These are phyloP conservation scores for Cladosporium sp. DNA, from an alignment of 2,329 filamentous ascomycete species.

Conservation along the genomic window DNA sequence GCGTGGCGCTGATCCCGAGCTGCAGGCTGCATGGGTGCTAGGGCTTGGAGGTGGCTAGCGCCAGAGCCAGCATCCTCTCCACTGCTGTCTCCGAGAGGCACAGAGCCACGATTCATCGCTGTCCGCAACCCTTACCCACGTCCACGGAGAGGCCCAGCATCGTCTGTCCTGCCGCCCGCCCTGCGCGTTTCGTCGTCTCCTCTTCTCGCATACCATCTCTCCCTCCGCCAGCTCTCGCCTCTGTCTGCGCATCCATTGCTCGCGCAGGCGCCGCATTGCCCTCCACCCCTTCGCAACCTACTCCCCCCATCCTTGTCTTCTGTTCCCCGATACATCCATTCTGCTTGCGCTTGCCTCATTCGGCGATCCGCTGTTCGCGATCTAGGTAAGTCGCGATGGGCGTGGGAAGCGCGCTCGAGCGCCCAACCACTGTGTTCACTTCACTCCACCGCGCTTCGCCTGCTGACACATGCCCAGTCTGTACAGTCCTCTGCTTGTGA, in stretches of 20 bases:
- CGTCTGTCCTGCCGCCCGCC: slow-evolving; percentile 7
- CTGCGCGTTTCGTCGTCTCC: slow-evolving; percentile 11
- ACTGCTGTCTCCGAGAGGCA: slow-evolving; percentile 1
- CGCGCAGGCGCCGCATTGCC: background rate
- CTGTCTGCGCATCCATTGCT: slow-evolving; percentile 9
- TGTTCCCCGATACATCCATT: no score
- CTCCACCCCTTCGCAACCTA: background rate
- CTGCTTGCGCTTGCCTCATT: slow-evolving; percentile 11
- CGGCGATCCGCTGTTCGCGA: slow-evolving; percentile 13
- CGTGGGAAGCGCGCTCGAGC: background rate
- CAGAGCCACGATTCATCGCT: slow-evolving; percentile 9
- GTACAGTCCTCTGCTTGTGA: background rate
- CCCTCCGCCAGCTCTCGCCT: slow-evolving; percentile 9
- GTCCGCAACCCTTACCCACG: slow-evolving; percentile 5
- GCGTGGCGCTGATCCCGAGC: no score
- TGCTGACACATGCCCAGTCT: background rate
- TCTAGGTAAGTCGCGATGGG: slow-evolving; percentile 10
- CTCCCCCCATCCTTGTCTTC: background rate
- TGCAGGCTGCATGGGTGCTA: background rate
- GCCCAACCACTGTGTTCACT: background rate
- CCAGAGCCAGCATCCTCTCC: background rate
- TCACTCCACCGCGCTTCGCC: background rate
- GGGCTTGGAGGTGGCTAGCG: background rate
- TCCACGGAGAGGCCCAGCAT: background rate
- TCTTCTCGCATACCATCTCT: slow-evolving; percentile 11